Percentiles rank a stretch among this genome's conserved stretches.
These are phyloP conservation scores for Ascomycota sp. DNA, from an alignment of 2,329 filamentous ascomycete species.

Conservation along the genomic window DNA sequence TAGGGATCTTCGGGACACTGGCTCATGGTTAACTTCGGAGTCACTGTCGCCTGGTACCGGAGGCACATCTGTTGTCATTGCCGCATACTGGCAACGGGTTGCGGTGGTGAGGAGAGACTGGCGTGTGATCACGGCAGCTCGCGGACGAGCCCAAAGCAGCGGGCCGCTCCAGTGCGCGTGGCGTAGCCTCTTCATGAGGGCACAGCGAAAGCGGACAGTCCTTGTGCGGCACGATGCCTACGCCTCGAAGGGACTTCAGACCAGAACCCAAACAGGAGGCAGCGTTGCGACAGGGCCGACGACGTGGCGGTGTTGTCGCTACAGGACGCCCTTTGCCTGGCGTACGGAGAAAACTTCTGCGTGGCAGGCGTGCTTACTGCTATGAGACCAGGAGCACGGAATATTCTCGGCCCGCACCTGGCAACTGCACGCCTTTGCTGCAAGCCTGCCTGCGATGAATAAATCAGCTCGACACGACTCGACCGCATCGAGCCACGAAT, in stretches of 20 bases:
- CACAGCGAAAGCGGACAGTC: neutral
- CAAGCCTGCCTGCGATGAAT: too few relatives aligned
- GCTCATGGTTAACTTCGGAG: conserved; percentile 4
- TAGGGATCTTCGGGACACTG: conserved; percentile 14
- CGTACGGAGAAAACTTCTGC: conserved; percentile 2
- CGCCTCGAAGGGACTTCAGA: neutral
- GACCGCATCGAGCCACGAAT: too few relatives aligned
- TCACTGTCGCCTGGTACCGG: neutral
- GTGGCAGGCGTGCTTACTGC: neutral
- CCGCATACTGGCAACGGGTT: conserved; percentile 13
- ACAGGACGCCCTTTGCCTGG: too few relatives aligned
- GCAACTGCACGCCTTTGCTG: neutral
- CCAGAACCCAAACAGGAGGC: too few relatives aligned
- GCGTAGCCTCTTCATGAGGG: conserved; percentile 20
- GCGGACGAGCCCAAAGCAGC: conserved; percentile 15
- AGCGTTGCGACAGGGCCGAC: too few relatives aligned
- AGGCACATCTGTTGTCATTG: conserved; percentile 6
- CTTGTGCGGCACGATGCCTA: neutral
- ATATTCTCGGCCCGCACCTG: conserved; percentile 3
- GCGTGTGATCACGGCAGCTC: conserved; percentile 6
- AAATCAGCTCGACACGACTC: too few relatives aligned
- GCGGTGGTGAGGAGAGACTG: conserved; percentile 6
- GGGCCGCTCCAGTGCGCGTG: conserved; percentile 19
- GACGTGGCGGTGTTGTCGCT: too few relatives aligned
- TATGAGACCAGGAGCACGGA: conserved; percentile 1